phyloP scores from a whole-genome alignment of 2,329 filamentous ascomycete genomes.

The Penicillium griseofulvum region DNA sequence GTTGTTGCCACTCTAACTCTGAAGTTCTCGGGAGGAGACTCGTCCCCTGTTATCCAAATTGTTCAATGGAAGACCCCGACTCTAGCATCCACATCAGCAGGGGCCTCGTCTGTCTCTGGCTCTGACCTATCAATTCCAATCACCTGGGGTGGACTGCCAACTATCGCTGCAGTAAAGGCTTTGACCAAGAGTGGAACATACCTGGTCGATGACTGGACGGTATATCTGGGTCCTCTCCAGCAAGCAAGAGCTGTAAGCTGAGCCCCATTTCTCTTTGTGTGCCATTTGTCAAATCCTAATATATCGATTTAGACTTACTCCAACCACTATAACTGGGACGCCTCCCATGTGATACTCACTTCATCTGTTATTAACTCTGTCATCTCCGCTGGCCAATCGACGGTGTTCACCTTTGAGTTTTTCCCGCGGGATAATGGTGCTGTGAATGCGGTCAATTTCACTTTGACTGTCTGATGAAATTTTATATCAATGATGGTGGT shows the following conservation, averaged over 20 bases:
- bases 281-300: neutral
- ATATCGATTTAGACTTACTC: slow-evolving; percentile 44
- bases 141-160: slow-evolving; percentile 51
- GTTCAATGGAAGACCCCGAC: slow-evolving; percentile 54
- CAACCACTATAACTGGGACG: slow-evolving; percentile 54
- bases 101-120: slow-evolving; percentile 33
- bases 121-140: slow-evolving; percentile 51
- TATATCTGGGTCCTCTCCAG: slow-evolving; percentile 53
- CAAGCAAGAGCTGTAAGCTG: slow-evolving; percentile 40
- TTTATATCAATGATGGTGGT: neutral
- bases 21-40: slow-evolving; percentile 51
- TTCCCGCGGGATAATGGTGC: slow-evolving; percentile 48
- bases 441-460: slow-evolving; percentile 52
- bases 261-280: neutral
- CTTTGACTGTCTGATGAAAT: slow-evolving; percentile 40
- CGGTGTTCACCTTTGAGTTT: slow-evolving; percentile 56
- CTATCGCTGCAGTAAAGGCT: slow-evolving; percentile 53
- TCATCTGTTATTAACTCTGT: slow-evolving; percentile 48
- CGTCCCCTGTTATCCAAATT: slow-evolving; percentile 48
- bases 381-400: slow-evolving; percentile 43
- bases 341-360: slow-evolving; percentile 48
- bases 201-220: slow-evolving; percentile 58
- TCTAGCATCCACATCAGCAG: slow-evolving; percentile 26
- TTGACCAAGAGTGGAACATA: slow-evolving; percentile 49
- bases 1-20: slow-evolving; percentile 53